Evolutionary conservation across 495 filamentous ascomycete genomes (phyloP), one percentile per base, ranked within the genome.

Genomic region (Lasiosphaeria hispida): DNA sequence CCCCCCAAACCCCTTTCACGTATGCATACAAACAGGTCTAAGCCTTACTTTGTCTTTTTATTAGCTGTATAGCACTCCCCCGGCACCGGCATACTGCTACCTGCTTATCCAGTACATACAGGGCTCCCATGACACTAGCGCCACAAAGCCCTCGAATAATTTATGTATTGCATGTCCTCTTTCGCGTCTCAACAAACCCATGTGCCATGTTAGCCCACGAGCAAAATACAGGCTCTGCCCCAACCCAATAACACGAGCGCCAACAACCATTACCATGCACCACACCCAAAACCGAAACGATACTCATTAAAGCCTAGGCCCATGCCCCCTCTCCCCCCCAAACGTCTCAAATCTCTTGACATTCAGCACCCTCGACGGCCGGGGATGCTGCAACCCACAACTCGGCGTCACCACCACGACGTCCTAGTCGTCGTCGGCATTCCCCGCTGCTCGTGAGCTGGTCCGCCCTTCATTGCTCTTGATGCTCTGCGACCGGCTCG

Each of bases 341-440:
- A 68, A 62, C 35, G 61, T 55, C 55, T 68, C 71, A 54, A 76
- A 63, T 55, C 63, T 70, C 33, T 62, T 61, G 63, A 74, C 62
- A 42, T 74, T 67, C 50, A 67, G 14, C 49, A 67, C 57, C 48
- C 69, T 63, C 44, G 65, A 13, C 36, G 72, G 73, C 39, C 67
- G 59, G 9, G 72, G 74, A 49, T 76, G 68, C 49, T 57, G 50
- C 55, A 76, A 48, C 13, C 54, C 49, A 48, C 68, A 72, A 10
- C 66, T 48, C 5, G 63, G 68, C 47, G 58, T 61, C 35, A 59
- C 62, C 35, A 69, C 62, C 23, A 58, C 33, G 10, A 61, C 55
- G 30, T 59, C 50, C 59, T 55, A 60, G 40, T 55, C 63, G 7
- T 41, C 55, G 9, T 49, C 51, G 10, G 36, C 5, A 18, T 14